Evolutionary conservation across 2,329 filamentous ascomycete genomes (phyloP), one percentile per base, ranked within the genome.

Genomic region (Alternaria rosae): DNA sequence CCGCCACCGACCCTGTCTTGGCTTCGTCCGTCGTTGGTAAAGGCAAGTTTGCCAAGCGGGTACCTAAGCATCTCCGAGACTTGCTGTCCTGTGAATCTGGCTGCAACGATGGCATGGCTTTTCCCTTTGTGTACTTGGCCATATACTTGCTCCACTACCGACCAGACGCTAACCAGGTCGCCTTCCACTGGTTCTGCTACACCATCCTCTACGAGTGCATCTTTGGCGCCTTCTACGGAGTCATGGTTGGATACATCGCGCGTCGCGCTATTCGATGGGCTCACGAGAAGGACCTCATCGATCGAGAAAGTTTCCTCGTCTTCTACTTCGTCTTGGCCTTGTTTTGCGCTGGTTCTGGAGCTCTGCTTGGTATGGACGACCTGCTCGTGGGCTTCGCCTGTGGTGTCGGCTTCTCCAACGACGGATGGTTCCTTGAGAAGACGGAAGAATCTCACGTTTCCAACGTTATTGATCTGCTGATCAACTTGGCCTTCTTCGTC

Each of bases 41-140:
- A 83, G 95, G 95, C 74, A 99, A 99, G 81, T 99, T 99, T 74
- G 94, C 95, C 35, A 97, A 97, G 82, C 89, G 95, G 66, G 93
- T 99, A 5, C 95, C 95, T 21, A 98, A 97, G 84, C 95, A 99
- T 89, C 83, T 99, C 82, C 88, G 95, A 85, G 95, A 99, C 81
- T 78, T 99, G 54, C 85, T 99, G 12, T 99, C 95, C 5, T 94
- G 94, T 59, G 95, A 99, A 81, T 99, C 95, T 8, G 95, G 95
- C 28, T 99, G 95, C 82, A 99, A 99, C 85, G 95, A 99, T 79
- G 95, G 95, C 81, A 99, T 99, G 95, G 95, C 95, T 1, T 99
- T 99, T 76, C 95, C 95, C 0, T 99, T 99, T 79, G 88, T 99
- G 73, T 99, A 99, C 78, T 85, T 99, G 28, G 90, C 92, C 1